Conservation (phyloP, 208 protist genomes). For the Acanthamoeba triangularis region DNA sequence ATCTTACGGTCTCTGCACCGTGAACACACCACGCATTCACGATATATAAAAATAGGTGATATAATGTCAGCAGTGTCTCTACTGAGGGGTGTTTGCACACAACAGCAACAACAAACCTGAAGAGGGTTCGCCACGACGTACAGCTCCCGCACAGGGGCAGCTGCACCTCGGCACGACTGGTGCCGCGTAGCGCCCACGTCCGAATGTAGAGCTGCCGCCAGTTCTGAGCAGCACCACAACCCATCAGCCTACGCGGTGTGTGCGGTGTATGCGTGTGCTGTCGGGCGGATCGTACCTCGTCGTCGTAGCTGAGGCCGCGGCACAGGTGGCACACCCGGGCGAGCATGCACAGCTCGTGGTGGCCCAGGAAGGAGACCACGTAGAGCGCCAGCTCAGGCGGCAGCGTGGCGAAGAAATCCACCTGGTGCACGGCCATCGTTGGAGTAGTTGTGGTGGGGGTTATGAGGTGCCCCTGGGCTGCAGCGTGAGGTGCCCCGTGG, state of each 20-base stretch:
- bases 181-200: not conserved
- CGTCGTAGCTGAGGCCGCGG: conserved; percentile 26
- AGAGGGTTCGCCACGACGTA: conserved; percentile 16
- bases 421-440: not conserved
- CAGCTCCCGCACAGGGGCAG: conserved; percentile 29
- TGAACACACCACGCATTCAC: too few species aligned
- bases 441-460: too few species aligned
- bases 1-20: not conserved
- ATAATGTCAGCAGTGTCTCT: too few species aligned
- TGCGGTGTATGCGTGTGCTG: not conserved
- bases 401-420: conserved; percentile 22
- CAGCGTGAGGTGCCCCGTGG: not conserved
- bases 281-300: not conserved
- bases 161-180: not conserved
- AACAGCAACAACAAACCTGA: too few species aligned
- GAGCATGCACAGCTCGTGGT: conserved; percentile 11
- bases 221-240: not conserved
- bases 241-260: not conserved
- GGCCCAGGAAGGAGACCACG: conserved; percentile 31
- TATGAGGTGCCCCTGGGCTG: too few species aligned
- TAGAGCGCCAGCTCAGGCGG: conserved; percentile 64
- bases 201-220: conserved; percentile 40
- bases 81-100: too few species aligned
- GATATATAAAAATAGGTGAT: too few species aligned
- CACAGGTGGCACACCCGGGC: conserved; percentile 12